phyloP scores from a whole-genome alignment of 345 rosid genomes.

The Schrenkiella parvula region DNA sequence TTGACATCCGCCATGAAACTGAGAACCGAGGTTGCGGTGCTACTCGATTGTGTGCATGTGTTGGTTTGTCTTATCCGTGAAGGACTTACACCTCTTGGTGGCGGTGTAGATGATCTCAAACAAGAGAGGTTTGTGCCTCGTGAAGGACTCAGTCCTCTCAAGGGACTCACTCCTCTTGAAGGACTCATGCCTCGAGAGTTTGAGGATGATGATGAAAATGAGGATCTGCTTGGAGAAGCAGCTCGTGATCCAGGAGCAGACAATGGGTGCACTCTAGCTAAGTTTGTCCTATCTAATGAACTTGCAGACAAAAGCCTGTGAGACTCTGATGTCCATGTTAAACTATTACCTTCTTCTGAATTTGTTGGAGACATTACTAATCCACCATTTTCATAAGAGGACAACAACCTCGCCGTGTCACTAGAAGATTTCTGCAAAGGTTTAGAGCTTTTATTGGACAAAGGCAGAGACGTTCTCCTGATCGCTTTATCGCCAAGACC shows the following conservation, averaged over 20 bases:
- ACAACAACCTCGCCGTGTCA: slow-evolving; percentile 45
- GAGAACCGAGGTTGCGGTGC: slow-evolving; percentile 59
- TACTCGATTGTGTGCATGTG: slow-evolving; percentile 46
- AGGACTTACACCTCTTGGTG: slow-evolving; percentile 78
- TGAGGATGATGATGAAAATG: slow-evolving; percentile 39
- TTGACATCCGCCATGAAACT: slow-evolving; percentile 79
- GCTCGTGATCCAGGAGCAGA: slow-evolving; percentile 47
- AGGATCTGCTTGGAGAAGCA: slow-evolving; percentile 64
- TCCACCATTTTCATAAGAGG: slow-evolving; percentile 39
- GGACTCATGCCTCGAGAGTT: slow-evolving; percentile 51
- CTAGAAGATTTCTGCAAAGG: slow-evolving; percentile 53
- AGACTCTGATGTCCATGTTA: slow-evolving; percentile 28
- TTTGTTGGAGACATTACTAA: slow-evolving; percentile 32
- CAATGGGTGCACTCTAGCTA: slow-evolving; percentile 48
- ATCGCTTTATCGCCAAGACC: slow-evolving; percentile 51
- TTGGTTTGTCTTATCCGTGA: slow-evolving; percentile 58
- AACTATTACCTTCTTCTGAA: slow-evolving; percentile 40
- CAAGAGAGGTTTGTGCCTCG: slow-evolving; percentile 48
- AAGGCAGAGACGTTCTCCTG: slow-evolving; percentile 40
- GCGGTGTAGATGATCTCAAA: slow-evolving; percentile 53
- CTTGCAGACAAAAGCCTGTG: slow-evolving; percentile 40
- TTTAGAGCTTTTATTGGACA: slow-evolving; percentile 27
- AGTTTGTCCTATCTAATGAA: slow-evolving; percentile 43
- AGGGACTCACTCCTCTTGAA: slow-evolving; percentile 45
- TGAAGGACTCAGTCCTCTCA: slow-evolving; percentile 70